A percentile compares a stretch with the other conserved stretches of the same genome.
Conservation (phyloP, 2,329 filamentous ascomycete genomes). For the Shiraia bambusicola region DNA sequence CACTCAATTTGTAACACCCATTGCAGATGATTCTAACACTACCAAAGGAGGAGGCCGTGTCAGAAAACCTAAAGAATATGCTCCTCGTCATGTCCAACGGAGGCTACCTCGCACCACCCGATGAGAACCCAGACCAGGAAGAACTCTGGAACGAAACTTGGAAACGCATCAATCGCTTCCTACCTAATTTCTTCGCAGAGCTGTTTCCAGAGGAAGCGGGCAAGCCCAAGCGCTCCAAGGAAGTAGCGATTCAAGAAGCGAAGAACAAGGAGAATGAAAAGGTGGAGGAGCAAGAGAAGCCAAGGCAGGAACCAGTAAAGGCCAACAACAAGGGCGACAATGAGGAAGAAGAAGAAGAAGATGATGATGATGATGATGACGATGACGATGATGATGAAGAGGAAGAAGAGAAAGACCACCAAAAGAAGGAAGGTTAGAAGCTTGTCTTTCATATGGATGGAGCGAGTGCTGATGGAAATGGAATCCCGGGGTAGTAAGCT, state of each 20-base stretch:
- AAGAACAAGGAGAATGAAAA: slow-evolving; percentile 15
- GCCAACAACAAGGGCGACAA: slow-evolving; percentile 1
- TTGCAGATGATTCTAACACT: slow-evolving; percentile 16
- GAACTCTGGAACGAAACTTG: slow-evolving; percentile 63
- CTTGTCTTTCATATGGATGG: slow-evolving; percentile 2
- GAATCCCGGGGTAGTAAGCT: too few relatives aligned
- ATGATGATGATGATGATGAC: slow-evolving; percentile 2
- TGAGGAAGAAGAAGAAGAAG: slow-evolving; percentile 3
- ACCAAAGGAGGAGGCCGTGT: slow-evolving; percentile 83
- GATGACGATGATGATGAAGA: slow-evolving; percentile 3
- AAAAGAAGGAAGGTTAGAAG: slow-evolving; percentile 14
- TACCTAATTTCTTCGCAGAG: slow-evolving; percentile 61
- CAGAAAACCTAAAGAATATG: slow-evolving; percentile 94
- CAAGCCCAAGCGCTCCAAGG: slow-evolving; percentile 29
- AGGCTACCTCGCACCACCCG: slow-evolving; percentile 75
- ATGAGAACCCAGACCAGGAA: slow-evolving; percentile 52
- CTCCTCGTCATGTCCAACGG: slow-evolving; percentile 91
- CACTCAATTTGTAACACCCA: too few relatives aligned
- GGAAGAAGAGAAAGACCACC: neutral
- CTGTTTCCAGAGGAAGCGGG: slow-evolving; percentile 56
- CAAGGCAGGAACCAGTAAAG: slow-evolving; percentile 5
- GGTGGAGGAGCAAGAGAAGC: slow-evolving; percentile 12
- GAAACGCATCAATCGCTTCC: slow-evolving; percentile 60
- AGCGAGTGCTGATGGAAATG: neutral
- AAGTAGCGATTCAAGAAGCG: slow-evolving; percentile 18